These are phyloP conservation scores for Chloropicon primus DNA, from an alignment of 139 green algal species.

Conservation along the genomic window DNA sequence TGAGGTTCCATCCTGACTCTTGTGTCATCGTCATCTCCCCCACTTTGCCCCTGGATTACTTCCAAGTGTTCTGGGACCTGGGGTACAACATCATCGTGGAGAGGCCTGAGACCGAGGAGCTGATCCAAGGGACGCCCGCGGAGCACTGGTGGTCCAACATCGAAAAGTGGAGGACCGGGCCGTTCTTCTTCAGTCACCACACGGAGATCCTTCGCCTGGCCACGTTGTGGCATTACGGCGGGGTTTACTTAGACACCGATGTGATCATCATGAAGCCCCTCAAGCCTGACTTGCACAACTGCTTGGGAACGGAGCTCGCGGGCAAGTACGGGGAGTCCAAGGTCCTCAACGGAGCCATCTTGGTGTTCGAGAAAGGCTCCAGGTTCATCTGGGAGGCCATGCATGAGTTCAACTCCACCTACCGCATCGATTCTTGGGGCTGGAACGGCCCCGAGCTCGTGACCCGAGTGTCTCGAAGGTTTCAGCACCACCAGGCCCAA, in stretches of 20 bases:
- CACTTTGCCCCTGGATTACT: slow-evolving; percentile 15
- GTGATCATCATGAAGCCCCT: slow-evolving; percentile 22
- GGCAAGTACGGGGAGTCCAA: slow-evolving; percentile 17
- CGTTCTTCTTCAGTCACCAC: slow-evolving; percentile 29
- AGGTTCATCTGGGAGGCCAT: slow-evolving; percentile 19
- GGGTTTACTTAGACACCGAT: slow-evolving; percentile 30
- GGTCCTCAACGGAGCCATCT: slow-evolving; percentile 19
- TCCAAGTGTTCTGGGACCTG: slow-evolving; percentile 22
- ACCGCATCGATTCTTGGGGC: slow-evolving; percentile 21
- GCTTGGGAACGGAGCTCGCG: slow-evolving; percentile 20
- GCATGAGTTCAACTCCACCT: slow-evolving; percentile 23
- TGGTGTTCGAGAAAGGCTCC: slow-evolving; percentile 15
- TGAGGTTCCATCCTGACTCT: slow-evolving; percentile 16
- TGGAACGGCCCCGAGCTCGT: slow-evolving; percentile 27
- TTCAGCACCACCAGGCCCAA: slow-evolving; percentile 5
- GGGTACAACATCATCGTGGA: slow-evolving; percentile 30
- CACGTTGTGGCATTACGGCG: slow-evolving; percentile 23
- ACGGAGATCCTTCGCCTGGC: slow-evolving; percentile 27
- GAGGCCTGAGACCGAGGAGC: slow-evolving; percentile 15
- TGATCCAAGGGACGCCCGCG: slow-evolving; percentile 19
- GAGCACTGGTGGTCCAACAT: slow-evolving; percentile 24
- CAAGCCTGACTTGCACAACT: slow-evolving; percentile 15
- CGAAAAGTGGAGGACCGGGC: slow-evolving; percentile 19
- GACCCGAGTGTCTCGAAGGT: slow-evolving; percentile 16
- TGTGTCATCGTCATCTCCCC: slow-evolving; percentile 24